phyloP scores from a whole-genome alignment of 2,329 filamentous ascomycete species.

The Diatrype stigma region DNA sequence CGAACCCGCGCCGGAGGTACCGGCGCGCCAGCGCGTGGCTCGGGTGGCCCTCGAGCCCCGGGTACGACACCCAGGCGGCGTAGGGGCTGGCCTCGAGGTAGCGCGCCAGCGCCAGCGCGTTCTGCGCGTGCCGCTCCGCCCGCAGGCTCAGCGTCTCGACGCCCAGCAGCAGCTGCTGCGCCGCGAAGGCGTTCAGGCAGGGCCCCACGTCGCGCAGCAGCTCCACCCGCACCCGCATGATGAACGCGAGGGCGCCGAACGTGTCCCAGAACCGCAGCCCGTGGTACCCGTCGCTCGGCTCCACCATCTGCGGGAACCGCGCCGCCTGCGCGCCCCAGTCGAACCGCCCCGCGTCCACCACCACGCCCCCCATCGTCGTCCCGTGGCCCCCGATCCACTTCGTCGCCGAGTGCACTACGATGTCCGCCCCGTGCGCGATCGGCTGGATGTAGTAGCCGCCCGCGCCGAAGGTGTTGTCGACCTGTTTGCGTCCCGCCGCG shows the following conservation, averaged over 20 bases:
- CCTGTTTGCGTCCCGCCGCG: no score
- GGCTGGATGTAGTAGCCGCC: slow-evolving; percentile 85
- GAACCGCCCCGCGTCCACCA: slow-evolving; percentile 87
- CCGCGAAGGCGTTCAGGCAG: slow-evolving; percentile 81
- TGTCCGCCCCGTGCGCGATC: slow-evolving; percentile 87
- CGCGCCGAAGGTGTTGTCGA: slow-evolving; percentile 94
- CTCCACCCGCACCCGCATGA: slow-evolving; percentile 83
- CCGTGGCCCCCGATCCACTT: slow-evolving; percentile 98
- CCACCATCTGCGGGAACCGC: slow-evolving; percentile 89
- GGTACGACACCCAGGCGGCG: slow-evolving; percentile 92
- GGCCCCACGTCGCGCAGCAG: slow-evolving; percentile 83
- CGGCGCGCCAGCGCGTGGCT: slow-evolving; percentile 79
- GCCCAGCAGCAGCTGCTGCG: slow-evolving; percentile 86
- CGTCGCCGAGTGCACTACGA: slow-evolving; percentile 89
- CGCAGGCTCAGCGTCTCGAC: slow-evolving; percentile 86
- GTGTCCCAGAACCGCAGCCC: slow-evolving; percentile 93
- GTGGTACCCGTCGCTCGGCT: slow-evolving; percentile 86
- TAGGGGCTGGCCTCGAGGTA: slow-evolving; percentile 81
- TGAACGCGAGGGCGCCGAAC: slow-evolving; percentile 77
- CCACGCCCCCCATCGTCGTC: slow-evolving; percentile 81
- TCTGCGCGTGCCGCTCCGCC: slow-evolving; percentile 80
- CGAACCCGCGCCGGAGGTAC: slow-evolving; percentile 80
- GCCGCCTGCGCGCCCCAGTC: slow-evolving; percentile 82
- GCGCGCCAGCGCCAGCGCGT: slow-evolving; percentile 72
- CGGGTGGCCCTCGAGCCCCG: slow-evolving; percentile 76